Evolutionary conservation across 2,329 filamentous ascomycete species (phyloP).

Genomic region (Verticillium nubilum): DNA sequence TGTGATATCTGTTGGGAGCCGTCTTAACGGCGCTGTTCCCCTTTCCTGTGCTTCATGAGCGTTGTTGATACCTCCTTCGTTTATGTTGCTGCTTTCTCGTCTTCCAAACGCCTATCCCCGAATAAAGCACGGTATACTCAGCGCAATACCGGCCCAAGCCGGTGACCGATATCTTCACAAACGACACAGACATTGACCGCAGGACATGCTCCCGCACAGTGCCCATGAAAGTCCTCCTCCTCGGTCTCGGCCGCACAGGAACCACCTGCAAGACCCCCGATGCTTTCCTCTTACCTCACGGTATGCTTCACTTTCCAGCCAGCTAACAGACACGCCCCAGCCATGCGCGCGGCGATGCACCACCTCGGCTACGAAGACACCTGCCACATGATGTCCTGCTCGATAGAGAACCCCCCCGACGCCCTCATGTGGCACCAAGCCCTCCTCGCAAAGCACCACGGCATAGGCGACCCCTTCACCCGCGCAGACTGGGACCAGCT

Average conservation of each 20-base stretch:
- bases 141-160: conserved; percentile 25
- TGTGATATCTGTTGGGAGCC: not conserved
- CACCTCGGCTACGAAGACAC: conserved; percentile 29
- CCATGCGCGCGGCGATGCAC: conserved; percentile 25
- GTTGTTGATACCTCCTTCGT: not conserved
- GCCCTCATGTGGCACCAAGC: conserved; percentile 15
- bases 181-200: conserved; percentile 63
- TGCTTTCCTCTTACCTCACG: not conserved
- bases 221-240: conserved; percentile 66
- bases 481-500: conserved; percentile 14
- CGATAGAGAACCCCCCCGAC: not conserved
- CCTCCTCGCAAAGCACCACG: conserved; percentile 14
- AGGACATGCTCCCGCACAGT: conserved; percentile 59
- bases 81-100: not conserved
- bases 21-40: not conserved
- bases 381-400: conserved; percentile 24
- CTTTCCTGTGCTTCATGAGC: not conserved
- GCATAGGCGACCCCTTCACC: conserved; percentile 7
- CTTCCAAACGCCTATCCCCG: too few relatives aligned
- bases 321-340: conserved; percentile 11
- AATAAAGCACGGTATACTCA: not conserved
- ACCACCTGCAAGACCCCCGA: conserved; percentile 55
- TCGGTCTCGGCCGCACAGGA: conserved; percentile 65
- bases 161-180: conserved; percentile 56
- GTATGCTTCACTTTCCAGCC: not conserved